Evolutionary conservation across 2,329 filamentous ascomycete species (phyloP), one percentile per base, ranked within the genome.

Genomic region (Xylariaceae sp.): DNA sequence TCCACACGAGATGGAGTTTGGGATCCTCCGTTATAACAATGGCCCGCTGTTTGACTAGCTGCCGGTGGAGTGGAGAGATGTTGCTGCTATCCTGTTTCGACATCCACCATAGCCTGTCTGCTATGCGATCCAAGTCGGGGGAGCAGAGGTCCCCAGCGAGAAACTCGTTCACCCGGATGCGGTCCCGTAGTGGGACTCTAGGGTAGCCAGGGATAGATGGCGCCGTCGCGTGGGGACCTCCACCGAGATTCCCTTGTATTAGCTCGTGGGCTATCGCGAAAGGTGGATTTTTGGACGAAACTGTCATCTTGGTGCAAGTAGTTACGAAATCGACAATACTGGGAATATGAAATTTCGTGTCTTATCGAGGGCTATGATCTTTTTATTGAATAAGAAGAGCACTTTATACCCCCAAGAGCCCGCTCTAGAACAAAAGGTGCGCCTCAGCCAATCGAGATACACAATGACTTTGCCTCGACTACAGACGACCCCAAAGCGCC

Each of bases 1-100:
- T 43, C 61, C 63, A 64, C 5, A 67, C 57, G 0, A 70, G 53
- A 49, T 70, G 66, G 8, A 66, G 50, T 25, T 65, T 58, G 2
- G 60, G 51, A 20, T 64, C 51, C 47, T 70, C 66, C 5, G 62
- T 61, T 14, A 67, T 33, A 2, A 65, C 17, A 16, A 70, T 63
- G 2, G 51, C 37, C 11, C 64, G 63, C 1, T 49, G 49, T 10
- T 61, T 53, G 2, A 62, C 44, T 14, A 47, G 45, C 36, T 67
- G 63, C 6, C 54, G 38, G 43, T 69, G 65, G 2, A 67, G 52
- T 3, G 62, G 47, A 10, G 49, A 50, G 22, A 58, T 52, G 40
- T 52, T 53, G 8, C 16, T 20, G 44, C 47, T 49, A 25, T 47
- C 32, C 23, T 49, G 46, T 22, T 48, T 56, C 12, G 46, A 48